Conservation (phyloP, 805 yeast genomes). For the Nakazawaea pomicola region DNA sequence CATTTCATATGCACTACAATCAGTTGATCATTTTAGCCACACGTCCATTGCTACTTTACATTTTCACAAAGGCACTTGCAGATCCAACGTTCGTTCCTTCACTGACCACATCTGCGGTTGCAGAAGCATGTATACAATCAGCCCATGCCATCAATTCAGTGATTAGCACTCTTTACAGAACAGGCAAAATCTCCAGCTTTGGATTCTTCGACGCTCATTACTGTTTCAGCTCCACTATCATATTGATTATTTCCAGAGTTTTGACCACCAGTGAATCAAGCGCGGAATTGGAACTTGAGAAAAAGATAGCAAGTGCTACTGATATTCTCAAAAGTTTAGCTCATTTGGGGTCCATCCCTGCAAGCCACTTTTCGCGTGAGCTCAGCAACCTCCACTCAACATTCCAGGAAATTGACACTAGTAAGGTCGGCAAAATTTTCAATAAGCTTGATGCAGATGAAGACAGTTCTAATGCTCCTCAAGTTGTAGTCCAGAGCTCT, state of each 20-base stretch:
- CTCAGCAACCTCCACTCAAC: background rate
- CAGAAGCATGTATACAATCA: slow-evolving; percentile 12
- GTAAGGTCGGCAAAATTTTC: slow-evolving; percentile 5
- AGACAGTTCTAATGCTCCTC: background rate
- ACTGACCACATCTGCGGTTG: slow-evolving; percentile 9
- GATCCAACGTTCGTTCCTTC: slow-evolving; percentile 6
- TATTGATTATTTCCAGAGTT: slow-evolving; percentile 3
- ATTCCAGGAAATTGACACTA: slow-evolving; percentile 1
- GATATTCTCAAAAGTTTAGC: slow-evolving; percentile 1
- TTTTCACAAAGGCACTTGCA: slow-evolving; percentile 6
- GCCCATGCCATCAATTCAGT: slow-evolving; percentile 11
- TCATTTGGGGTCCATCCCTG: slow-evolving; percentile 5
- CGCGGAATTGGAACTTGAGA: slow-evolving; percentile 1
- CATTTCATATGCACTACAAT: slow-evolving; percentile 13
- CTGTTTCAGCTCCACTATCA: slow-evolving; percentile 13
- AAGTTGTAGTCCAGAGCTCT: no score
- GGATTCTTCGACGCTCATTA: slow-evolving; percentile 14
- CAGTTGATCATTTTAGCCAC: slow-evolving; percentile 12
- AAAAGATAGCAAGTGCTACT: slow-evolving; percentile 1
- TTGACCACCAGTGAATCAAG: slow-evolving; percentile 4
- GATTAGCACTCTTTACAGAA: slow-evolving; percentile 5
- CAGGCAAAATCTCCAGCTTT: slow-evolving; percentile 7
- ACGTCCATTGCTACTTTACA: slow-evolving; percentile 10
- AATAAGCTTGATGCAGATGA: background rate
- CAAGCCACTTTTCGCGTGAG: slow-evolving; percentile 3